Conservation (phyloP, 2,329 filamentous ascomycete species). For the Huntiella bhutanensis region DNA sequence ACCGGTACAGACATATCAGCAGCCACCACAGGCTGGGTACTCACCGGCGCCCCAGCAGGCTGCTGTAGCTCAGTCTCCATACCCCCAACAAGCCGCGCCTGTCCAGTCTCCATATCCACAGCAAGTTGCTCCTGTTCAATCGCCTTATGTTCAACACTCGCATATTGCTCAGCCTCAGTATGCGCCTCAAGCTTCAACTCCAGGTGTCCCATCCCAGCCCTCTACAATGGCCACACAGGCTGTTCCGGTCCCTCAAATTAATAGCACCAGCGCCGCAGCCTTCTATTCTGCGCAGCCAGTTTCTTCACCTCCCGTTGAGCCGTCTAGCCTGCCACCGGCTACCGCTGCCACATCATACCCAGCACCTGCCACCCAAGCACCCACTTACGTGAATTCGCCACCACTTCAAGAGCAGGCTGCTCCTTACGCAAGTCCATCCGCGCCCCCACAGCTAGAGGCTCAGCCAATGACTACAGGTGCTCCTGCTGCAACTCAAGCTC, state of each 20-base stretch:
- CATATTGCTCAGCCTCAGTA: conserved; percentile 9
- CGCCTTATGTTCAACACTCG: conserved; percentile 19
- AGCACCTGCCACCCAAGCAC: conserved; percentile 30
- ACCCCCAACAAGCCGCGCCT: conserved; percentile 1
- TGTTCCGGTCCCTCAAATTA: conserved; percentile 18
- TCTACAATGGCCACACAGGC: conserved; percentile 11
- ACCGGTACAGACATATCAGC: conserved; percentile 1
- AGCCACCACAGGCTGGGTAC: neutral
- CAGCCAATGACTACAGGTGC: conserved; percentile 10
- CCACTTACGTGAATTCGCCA: conserved; percentile 16
- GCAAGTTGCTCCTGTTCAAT: conserved; percentile 11
- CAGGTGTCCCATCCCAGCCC: neutral
- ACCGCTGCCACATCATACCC: conserved; percentile 23
- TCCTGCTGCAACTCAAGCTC: conserved; percentile 16
- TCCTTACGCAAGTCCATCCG: neutral
- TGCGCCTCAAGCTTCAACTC: conserved; percentile 16
- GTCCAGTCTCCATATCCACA: conserved; percentile 4
- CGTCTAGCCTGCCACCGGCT: conserved; percentile 22
- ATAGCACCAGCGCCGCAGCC: conserved; percentile 40
- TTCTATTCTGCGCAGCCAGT: conserved; percentile 23
- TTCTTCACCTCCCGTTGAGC: conserved; percentile 10
- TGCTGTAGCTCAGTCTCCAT: neutral
- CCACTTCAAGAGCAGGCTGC: conserved; percentile 20
- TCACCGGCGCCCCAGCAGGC: neutral
- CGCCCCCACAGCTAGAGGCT: neutral